Base-by-base conservation (phyloP, 2,329 filamentous ascomycete species). In the Aureobasidium namibiae region DNA sequence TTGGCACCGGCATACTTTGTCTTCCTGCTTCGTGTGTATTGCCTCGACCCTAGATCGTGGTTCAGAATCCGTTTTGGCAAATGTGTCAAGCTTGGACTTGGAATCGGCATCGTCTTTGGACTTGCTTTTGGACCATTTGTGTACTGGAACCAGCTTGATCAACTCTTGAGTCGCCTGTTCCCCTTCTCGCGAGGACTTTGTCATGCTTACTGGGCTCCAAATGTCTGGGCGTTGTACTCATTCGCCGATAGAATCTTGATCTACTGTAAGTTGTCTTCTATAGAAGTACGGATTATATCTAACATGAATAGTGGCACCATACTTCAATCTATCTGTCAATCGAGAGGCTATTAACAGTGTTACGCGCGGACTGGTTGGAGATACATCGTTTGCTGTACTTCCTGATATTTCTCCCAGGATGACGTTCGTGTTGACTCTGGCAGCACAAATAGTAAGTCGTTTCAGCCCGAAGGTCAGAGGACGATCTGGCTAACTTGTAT, bases 181-280 rank as follows among this genome's bases (percentile, higher is more conserved):
- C 94, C 94, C 0, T 99, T 99, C 72, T 91, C 91, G 1, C 82
- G 94, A 61, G 94, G 94, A 0, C 78, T 99, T 4, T 97, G 92
- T 70, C 94, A 99, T 76, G 94, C 94, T 0, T 99, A 99, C 72
- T 99, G 94, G 94, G 94, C 94, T 13, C 92, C 94, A 0, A 99
- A 99, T 66, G 78, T 96, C 1, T 99, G 94, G 94, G 92, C 94
- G 0, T 82, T 97, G 70, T 99, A 99, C 74, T 96, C 94, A 0
- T 96, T 97, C 70, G 76, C 82, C 1, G 94, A 99, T 69, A 82
- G 94, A 56, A 75, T 90, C 8, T 72, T 99, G 65, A 96, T 99
- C 61, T 83, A 85, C 66, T 74, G 90, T 95, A 76, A 71, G 85
- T 74, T 14, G 4, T 4, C 14, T 24, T 29, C 18, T 36, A 18